Evolutionary conservation across 306 rosid species (phyloP).

Genomic region (Rubus idaeus): DNA sequence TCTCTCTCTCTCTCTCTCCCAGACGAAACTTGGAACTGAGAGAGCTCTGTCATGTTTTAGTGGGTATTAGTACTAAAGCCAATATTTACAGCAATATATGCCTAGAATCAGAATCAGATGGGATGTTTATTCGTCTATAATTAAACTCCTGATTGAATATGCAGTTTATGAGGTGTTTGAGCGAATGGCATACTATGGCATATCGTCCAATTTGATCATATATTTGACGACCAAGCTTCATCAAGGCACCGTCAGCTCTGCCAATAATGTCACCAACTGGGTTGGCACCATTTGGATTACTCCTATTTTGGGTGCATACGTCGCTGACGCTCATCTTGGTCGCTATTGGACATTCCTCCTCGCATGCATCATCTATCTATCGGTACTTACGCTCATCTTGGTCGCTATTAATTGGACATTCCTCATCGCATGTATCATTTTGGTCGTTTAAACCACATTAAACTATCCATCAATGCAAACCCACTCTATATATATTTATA

Average conservation of each 20-base stretch:
- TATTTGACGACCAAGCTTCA: constrained; percentile 46
- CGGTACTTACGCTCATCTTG: constrained; percentile 16
- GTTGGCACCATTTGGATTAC: constrained; percentile 71
- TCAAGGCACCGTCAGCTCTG: constrained; percentile 41
- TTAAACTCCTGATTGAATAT: background rate
- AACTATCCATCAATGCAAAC: too few species aligned
- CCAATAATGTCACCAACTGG: constrained; percentile 58
- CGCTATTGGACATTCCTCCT: constrained; percentile 72
- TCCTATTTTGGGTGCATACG: constrained; percentile 78
- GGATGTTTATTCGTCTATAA: background rate
- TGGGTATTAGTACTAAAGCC: background rate
- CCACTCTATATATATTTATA: too few species aligned
- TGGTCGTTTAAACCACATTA: too few species aligned
- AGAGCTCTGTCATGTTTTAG: background rate
- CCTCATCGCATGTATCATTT: too few species aligned
- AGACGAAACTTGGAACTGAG: background rate
- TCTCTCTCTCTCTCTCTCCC: background rate
- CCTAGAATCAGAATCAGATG: background rate
- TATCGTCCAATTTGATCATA: constrained; percentile 42
- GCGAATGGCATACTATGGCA: constrained; percentile 57
- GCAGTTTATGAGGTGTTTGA: constrained; percentile 58
- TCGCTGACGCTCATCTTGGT: constrained; percentile 82
- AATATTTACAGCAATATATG: background rate
- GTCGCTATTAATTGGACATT: too few species aligned
- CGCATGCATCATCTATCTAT: constrained; percentile 55